Conservation (phyloP, 2,329 filamentous ascomycete genomes). For the Cladophialophora carrionii region DNA sequence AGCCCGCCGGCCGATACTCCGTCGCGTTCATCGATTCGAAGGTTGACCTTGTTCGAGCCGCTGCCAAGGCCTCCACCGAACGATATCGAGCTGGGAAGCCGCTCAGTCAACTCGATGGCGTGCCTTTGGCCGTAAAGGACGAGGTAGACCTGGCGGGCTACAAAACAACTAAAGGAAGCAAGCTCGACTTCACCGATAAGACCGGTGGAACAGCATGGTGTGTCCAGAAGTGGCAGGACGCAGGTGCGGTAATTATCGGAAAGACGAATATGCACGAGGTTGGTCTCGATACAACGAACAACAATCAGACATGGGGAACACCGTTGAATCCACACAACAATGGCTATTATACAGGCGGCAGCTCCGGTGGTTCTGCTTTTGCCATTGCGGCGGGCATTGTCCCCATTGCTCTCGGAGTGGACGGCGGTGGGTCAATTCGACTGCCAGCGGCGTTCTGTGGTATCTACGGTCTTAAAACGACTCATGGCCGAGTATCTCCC, state of each 20-base stretch:
- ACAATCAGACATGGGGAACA: slow-evolving; percentile 75
- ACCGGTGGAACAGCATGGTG: slow-evolving; percentile 67
- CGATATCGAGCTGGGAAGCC: slow-evolving; percentile 70
- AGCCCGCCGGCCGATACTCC: slow-evolving; percentile 63
- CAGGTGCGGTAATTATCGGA: slow-evolving; percentile 73
- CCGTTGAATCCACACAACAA: slow-evolving; percentile 77
- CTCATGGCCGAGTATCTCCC: slow-evolving; percentile 65
- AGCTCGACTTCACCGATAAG: slow-evolving; percentile 57
- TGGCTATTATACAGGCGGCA: slow-evolving; percentile 78
- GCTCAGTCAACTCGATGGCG: slow-evolving; percentile 73
- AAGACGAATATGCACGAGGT: slow-evolving; percentile 82
- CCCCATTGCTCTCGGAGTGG: slow-evolving; percentile 74
- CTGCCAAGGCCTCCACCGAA: slow-evolving; percentile 72
- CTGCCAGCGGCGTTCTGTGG: slow-evolving; percentile 77
- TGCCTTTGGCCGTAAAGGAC: slow-evolving; percentile 83
- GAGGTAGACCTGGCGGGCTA: slow-evolving; percentile 75
- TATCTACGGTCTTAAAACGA: slow-evolving; percentile 78
- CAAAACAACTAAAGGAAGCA: slow-evolving; percentile 66
- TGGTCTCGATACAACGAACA: slow-evolving; percentile 80
- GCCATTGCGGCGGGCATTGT: slow-evolving; percentile 70
- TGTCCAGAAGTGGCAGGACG: slow-evolving; percentile 69
- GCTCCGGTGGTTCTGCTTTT: slow-evolving; percentile 76
- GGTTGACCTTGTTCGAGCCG: slow-evolving; percentile 64
- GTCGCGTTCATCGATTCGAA: slow-evolving; percentile 73
- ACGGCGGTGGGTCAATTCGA: slow-evolving; percentile 75